phyloP scores from a whole-genome alignment of 108 stramenopile species.

The Cyclotella baltica region DNA sequence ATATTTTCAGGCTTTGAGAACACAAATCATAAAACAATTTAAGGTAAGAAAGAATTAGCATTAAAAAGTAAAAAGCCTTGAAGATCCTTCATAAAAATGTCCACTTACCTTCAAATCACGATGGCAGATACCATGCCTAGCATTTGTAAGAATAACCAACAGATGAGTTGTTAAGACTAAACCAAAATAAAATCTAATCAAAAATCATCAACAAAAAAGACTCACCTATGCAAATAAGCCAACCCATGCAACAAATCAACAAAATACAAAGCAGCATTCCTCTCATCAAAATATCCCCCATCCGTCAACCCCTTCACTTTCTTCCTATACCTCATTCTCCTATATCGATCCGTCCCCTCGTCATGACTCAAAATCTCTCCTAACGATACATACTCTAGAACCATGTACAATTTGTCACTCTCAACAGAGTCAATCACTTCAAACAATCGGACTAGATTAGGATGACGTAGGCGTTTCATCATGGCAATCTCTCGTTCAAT shows the following conservation, averaged over 20 bases:
- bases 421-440: constrained; percentile 91
- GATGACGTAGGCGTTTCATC: constrained; percentile 89
- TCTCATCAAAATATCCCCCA: constrained; percentile 82
- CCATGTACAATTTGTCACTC: constrained; percentile 84
- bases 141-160: neutral
- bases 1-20: constrained; percentile 79
- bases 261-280: constrained; percentile 78
- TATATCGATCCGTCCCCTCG: constrained; percentile 68
- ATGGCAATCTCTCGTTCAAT: constrained; percentile 91
- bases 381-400: constrained; percentile 87
- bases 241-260: constrained; percentile 90
- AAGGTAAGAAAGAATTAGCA: no score
- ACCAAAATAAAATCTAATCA: neutral
- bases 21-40: no score
- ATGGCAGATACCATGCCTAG: constrained; percentile 82
- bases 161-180: neutral
- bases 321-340: constrained; percentile 30
- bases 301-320: constrained; percentile 53
- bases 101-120: constrained; percentile 88
- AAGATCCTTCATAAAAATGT: no score
- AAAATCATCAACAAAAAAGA: neutral
- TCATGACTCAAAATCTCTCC: constrained; percentile 91
- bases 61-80: no score
- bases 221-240: constrained; percentile 82
- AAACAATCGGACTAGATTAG: constrained; percentile 77